Evolutionary conservation across 768 basidiomycete species (phyloP), one percentile per base, ranked within the genome.

Genomic region (Suillus tomentosus): DNA sequence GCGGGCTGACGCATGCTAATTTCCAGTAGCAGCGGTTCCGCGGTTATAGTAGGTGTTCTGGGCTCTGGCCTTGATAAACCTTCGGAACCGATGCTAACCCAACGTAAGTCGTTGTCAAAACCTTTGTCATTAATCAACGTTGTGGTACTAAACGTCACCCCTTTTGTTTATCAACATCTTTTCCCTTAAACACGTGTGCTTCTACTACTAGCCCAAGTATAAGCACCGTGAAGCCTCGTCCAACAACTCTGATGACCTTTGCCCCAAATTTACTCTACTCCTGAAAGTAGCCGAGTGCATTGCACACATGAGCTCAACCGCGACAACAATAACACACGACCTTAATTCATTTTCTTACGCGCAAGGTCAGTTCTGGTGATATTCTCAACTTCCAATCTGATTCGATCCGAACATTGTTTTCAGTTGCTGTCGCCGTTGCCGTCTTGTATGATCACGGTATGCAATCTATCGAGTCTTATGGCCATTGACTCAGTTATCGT

Each of bases 401-500:
- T 27, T 24, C 48, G 60, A 67, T 60, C n/a, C 54, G 42, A 40
- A 24, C 10, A 19, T 11, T 61, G 60, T 45, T 60, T 61, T 24
- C n/a, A 75, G 74, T 72, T 69, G 75, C 74, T 14, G 71, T 74
- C 36, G 65, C 74, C 36, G 58, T 64, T 36, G 71, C 66, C 50
- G 74, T 64, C 57, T 54, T 75, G 15, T 77, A 75, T 51, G 74
- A 75, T 63, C 74, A 75, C 17, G 67, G 74, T 69, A 62, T 64
- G 66, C 42, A 53, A 7, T 31, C 31, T 27, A 47, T 10, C 2
- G 36, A 36, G 15, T 34, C 36, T 7, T 40, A 19, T 45, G 15
- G 15, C 24, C 42, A 0, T 43, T 24, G 22, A 45, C 31, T 53
- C 42, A 67, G 6, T 3, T 50, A 43, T 42, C 50, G 39, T 57